A percentile compares a stretch with the other conserved stretches of the same genome.
Evolutionary conservation across 2,329 filamentous ascomycete genomes (phyloP).

Genomic region (Cladosporium sp.): DNA sequence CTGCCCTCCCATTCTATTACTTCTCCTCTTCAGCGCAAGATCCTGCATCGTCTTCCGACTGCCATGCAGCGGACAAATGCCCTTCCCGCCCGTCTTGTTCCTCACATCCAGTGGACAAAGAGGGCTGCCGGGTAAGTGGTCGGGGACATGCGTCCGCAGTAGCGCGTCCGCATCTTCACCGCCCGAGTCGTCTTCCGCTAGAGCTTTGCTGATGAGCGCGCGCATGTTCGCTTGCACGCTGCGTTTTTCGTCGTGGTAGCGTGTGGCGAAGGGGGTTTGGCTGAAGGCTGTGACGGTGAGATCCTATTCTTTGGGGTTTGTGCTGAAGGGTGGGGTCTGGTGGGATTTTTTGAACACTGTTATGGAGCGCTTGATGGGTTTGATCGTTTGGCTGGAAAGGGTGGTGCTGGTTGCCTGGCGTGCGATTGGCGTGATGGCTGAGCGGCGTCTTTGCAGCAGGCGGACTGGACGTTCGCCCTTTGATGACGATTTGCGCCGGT

Average conservation of each 20-base stretch:
- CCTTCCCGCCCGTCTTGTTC: conserved; percentile 40
- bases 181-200: conserved; percentile 30
- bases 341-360: background rate
- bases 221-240: conserved; percentile 31
- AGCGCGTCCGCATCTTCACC: conserved; percentile 30
- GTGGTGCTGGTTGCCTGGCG: conserved; percentile 8
- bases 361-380: conserved; percentile 4
- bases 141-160: conserved; percentile 44
- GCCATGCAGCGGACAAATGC: conserved; percentile 45
- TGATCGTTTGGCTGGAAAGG: background rate
- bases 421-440: conserved; percentile 7
- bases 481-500: background rate
- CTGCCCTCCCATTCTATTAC: conserved; percentile 11
- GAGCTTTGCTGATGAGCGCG: conserved; percentile 29
- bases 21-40: conserved; percentile 4
- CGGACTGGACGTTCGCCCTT: background rate
- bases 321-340: background rate
- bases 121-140: conserved; percentile 47
- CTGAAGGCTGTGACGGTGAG: conserved; percentile 34
- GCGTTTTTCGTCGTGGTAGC: conserved; percentile 35
- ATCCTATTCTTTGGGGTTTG: conserved; percentile 23
- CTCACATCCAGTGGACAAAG: conserved; percentile 45
- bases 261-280: conserved; percentile 36
- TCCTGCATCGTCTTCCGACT: conserved; percentile 27
- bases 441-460: conserved; percentile 6